Percentiles rank a stretch among this genome's conserved stretches.
phyloP scores from a whole-genome alignment of 108 stramenopile genomes.

The Epithemia pelagica region DNA sequence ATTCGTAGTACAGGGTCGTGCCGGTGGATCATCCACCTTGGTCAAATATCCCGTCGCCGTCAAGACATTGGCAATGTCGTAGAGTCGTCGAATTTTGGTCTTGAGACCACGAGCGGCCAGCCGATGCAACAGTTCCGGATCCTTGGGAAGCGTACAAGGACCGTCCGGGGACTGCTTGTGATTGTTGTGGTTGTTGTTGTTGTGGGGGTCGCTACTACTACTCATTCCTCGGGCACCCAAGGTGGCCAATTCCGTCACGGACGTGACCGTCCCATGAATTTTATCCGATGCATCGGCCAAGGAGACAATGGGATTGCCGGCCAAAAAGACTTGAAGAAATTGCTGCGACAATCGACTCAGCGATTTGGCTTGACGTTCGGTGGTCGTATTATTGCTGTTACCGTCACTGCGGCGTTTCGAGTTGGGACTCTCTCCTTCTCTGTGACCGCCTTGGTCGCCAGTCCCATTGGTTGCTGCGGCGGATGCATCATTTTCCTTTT shows the following conservation, averaged over 20 bases:
- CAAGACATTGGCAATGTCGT: slow-evolving; percentile 96
- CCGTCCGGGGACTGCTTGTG: background rate
- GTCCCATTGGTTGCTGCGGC: no score
- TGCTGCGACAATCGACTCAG: slow-evolving; percentile 73
- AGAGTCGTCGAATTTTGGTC: slow-evolving; percentile 92
- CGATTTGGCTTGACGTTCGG: slow-evolving; percentile 15
- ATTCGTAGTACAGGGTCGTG: background rate
- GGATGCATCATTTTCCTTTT: background rate
- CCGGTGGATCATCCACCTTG: slow-evolving; percentile 45
- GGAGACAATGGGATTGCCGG: slow-evolving; percentile 44
- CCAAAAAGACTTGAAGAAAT: slow-evolving; percentile 82
- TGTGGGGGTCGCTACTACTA: background rate
- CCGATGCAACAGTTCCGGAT: slow-evolving; percentile 5
- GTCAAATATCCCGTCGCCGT: slow-evolving; percentile 58
- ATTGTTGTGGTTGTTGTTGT: no score
- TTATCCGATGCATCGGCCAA: slow-evolving; percentile 70
- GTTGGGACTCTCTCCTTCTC: no score
- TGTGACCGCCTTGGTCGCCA: no score
- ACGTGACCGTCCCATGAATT: slow-evolving; percentile 54
- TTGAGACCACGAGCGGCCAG: slow-evolving; percentile 54
- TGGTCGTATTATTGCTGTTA: background rate
- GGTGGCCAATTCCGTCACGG: slow-evolving; percentile 5
- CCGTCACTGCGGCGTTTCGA: background rate
- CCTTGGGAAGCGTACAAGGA: slow-evolving; percentile 3
- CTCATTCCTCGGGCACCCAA: background rate